These are phyloP conservation scores for Amphicarpaea edgeworthii DNA, from an alignment of 306 rosid species.

Conservation along the genomic window DNA sequence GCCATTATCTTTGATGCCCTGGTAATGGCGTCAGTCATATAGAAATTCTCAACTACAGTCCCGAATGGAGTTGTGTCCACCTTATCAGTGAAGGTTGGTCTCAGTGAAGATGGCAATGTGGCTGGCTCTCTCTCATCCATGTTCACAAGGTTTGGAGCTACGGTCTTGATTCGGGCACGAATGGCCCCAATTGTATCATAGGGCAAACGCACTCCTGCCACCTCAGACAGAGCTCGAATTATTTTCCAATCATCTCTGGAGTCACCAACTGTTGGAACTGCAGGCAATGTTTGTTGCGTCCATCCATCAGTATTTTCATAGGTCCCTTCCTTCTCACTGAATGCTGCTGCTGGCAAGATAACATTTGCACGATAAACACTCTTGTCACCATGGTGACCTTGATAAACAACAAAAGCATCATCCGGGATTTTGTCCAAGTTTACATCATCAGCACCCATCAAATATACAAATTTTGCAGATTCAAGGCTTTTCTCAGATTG, in stretches of 20 bases:
- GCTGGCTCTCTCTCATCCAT: conserved; percentile 85
- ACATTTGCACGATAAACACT: conserved; percentile 91
- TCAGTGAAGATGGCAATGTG: conserved; percentile 72
- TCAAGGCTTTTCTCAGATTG: conserved; percentile 79
- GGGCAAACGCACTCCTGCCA: conserved; percentile 73
- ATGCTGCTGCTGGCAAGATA: conserved; percentile 88
- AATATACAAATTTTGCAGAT: conserved; percentile 85
- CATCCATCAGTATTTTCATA: conserved; percentile 95
- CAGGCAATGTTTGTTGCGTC: conserved; percentile 90
- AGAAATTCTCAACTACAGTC: conserved; percentile 79
- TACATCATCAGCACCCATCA: conserved; percentile 98
- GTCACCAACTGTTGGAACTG: conserved; percentile 97
- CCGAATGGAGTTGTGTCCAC: conserved; percentile 65
- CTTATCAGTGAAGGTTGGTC: conserved; percentile 62
- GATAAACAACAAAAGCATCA: conserved; percentile 96
- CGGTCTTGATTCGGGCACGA: conserved; percentile 70
- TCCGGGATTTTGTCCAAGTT: conserved; percentile 70
- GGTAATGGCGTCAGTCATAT: conserved; percentile 97
- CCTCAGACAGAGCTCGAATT: conserved; percentile 89
- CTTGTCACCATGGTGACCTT: conserved; percentile 96
- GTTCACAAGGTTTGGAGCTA: conserved; percentile 86
- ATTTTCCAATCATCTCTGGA: conserved; percentile 99
- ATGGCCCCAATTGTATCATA: conserved; percentile 79
- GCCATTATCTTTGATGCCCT: conserved; percentile 99
- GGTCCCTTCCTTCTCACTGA: conserved; percentile 97